Conservation (phyloP, 192 early-diverging fungal genomes). For the Coemansia biformis region DNA sequence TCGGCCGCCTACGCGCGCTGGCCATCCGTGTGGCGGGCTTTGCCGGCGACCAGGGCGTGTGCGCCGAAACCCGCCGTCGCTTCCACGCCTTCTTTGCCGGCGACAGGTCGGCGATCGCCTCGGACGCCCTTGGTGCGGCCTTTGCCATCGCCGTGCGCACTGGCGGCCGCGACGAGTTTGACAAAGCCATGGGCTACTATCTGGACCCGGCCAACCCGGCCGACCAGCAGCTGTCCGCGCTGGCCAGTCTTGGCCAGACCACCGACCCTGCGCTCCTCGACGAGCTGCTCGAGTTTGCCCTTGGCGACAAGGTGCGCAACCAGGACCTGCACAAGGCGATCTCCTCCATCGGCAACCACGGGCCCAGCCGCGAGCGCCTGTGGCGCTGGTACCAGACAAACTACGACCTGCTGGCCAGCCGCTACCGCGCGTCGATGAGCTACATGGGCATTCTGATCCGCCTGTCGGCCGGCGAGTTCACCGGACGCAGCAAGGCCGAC, state of each 20-base stretch:
- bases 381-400: slow-evolving; percentile 66
- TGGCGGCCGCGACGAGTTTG: slow-evolving; percentile 58
- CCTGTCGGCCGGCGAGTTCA: slow-evolving; percentile 59
- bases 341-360: slow-evolving; percentile 53
- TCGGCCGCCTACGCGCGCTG: slow-evolving; percentile 68
- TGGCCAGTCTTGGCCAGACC: slow-evolving; percentile 57
- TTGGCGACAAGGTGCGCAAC: slow-evolving; percentile 63
- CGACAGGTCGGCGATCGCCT: slow-evolving; percentile 58
- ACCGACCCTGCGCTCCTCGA: slow-evolving; percentile 55
- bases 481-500: slow-evolving; percentile 52
- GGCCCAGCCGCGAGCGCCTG: slow-evolving; percentile 52
- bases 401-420: slow-evolving; percentile 53
- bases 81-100: slow-evolving; percentile 61
- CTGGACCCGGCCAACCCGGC: slow-evolving; percentile 53
- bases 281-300: slow-evolving; percentile 56
- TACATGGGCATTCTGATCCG: slow-evolving; percentile 63
- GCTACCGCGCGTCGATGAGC: slow-evolving; percentile 62
- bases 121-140: slow-evolving; percentile 30
- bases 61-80: slow-evolving; percentile 63
- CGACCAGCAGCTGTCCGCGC: slow-evolving; percentile 66
- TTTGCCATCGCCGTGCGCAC: slow-evolving; percentile 65
- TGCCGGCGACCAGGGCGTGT: slow-evolving; percentile 58
- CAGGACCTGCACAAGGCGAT: slow-evolving; percentile 61
- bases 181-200: slow-evolving; percentile 62
- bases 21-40: slow-evolving; percentile 66